Conservation (phyloP, 176 grass and related monocot genomes). For the Phragmites australis region DNA sequence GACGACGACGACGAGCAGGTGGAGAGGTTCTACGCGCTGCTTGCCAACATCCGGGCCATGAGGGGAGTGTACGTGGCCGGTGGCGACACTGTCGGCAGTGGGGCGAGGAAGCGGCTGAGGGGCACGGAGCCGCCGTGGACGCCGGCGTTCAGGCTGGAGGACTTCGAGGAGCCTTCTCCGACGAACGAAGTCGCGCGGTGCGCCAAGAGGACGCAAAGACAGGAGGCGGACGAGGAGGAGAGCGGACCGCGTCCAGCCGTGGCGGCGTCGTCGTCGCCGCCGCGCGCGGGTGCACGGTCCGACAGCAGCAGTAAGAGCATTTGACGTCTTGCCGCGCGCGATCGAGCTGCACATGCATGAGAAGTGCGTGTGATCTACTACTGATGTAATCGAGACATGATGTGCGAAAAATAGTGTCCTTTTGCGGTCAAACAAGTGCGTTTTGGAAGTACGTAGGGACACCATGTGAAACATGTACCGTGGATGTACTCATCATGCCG, state of each 20-base stretch:
- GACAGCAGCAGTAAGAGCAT: neutral
- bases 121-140: conserved; percentile 29
- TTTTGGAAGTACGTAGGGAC: too few species aligned
- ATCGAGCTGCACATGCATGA: too few species aligned
- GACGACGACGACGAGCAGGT: conserved; percentile 28
- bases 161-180: conserved; percentile 43
- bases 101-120: neutral
- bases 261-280: neutral
- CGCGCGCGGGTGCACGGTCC: neutral
- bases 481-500: too few species aligned
- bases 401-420: too few species aligned
- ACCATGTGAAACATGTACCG: too few species aligned
- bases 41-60: conserved; percentile 31
- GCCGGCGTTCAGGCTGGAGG: conserved; percentile 45
- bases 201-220: too few species aligned
- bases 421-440: too few species aligned
- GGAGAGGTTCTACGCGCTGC: conserved; percentile 43
- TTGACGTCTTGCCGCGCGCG: neutral
- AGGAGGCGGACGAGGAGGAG: neutral
- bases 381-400: too few species aligned
- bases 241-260: neutral
- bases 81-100: neutral
- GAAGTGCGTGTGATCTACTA: too few species aligned
- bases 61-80: neutral
- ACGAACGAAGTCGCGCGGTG: too few species aligned